Base-by-base conservation (phyloP, 1,284 basidiomycete species). In the Cystobasidium slooffiae region DNA sequence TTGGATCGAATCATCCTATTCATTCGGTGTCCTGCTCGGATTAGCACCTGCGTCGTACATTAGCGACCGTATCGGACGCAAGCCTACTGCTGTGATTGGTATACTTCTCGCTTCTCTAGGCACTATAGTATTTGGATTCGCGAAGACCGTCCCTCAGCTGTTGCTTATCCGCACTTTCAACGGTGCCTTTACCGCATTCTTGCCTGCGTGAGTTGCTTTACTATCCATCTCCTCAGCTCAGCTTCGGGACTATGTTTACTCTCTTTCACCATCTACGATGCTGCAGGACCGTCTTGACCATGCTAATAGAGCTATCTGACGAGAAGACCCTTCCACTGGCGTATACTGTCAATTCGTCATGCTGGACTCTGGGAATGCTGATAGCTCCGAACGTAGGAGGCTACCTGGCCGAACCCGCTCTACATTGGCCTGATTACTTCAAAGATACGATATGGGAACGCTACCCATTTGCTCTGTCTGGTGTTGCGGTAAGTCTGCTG, bases 401-500 rank as follows among this genome's bases (percentile, higher is more conserved):
- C 51, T 52, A n/a, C 51, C 18, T 52, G 51, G 51, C 51, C 6
- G 51, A 52, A n/a, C 51, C 51, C 18, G 51, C 51, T 6, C 18
- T 52, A 6, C 51, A 52, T 6, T 63, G 55, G 7, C 58, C 68
- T 3, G 18, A 22, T 4, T 14, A 39, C 14, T 63, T 72, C 58
- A 18, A 10, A 22, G 58, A 41, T 22, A 53, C 46, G 8, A 31
- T 63, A 43, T 72, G 58, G 46, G 49, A 62, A 41, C 9, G 16
- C 9, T 72, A 63, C 31, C 68, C 68, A n/a, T 72, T 52, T 20
- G 68, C 68, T 20, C 20, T 72, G 39, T 56, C 68, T 8, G 58
- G 68, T 41, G 49, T 72, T 4, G 46, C 44, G 10, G 68, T 72
- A 47, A 41, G 58, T 47, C 2, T n/a, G n/a, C n/a, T n/a, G n/a